Evolutionary conservation across 2,329 filamentous ascomycete species (phyloP).

Genomic region (Monilinia aucupariae): DNA sequence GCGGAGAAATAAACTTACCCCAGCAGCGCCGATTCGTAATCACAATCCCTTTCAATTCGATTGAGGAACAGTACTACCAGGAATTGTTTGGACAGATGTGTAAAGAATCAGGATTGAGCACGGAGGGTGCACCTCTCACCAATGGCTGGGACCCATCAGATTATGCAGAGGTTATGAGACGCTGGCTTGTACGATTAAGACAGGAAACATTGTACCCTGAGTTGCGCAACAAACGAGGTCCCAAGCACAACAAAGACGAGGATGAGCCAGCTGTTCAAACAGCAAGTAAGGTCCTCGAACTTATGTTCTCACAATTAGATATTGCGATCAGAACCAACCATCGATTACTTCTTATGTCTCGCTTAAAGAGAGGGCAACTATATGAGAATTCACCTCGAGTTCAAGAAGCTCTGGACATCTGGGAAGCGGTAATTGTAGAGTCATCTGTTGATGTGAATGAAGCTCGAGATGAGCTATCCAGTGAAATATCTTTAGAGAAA

Average conservation of each 20-base stretch:
- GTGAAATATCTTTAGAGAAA: constrained; percentile 37
- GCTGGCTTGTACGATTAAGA: constrained; percentile 69
- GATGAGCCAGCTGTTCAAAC: constrained; percentile 64
- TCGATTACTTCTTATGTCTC: constrained; percentile 56
- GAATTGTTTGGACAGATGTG: constrained; percentile 72
- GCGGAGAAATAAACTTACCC: constrained; percentile 73
- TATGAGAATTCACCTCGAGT: constrained; percentile 68
- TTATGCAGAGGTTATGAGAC: constrained; percentile 66
- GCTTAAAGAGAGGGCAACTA: constrained; percentile 68
- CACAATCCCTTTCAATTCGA: constrained; percentile 79
- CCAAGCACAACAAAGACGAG: constrained; percentile 49
- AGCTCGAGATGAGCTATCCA: constrained; percentile 55
- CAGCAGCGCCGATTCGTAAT: constrained; percentile 81
- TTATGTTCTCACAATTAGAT: constrained; percentile 87
- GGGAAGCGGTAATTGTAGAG: constrained; percentile 53
- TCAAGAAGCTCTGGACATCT: constrained; percentile 63
- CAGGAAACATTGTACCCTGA: constrained; percentile 85
- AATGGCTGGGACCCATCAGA: constrained; percentile 60
- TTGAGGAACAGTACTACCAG: constrained; percentile 87
- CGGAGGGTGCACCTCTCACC: constrained; percentile 43
- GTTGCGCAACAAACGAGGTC: constrained; percentile 58
- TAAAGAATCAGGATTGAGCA: constrained; percentile 59
- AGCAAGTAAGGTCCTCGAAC: constrained; percentile 77
- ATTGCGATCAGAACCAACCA: constrained; percentile 61
- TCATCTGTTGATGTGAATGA: constrained; percentile 52